Evolutionary conservation across 441 rosid species (phyloP).

Genomic region (Euphorbia neoarborescens): DNA sequence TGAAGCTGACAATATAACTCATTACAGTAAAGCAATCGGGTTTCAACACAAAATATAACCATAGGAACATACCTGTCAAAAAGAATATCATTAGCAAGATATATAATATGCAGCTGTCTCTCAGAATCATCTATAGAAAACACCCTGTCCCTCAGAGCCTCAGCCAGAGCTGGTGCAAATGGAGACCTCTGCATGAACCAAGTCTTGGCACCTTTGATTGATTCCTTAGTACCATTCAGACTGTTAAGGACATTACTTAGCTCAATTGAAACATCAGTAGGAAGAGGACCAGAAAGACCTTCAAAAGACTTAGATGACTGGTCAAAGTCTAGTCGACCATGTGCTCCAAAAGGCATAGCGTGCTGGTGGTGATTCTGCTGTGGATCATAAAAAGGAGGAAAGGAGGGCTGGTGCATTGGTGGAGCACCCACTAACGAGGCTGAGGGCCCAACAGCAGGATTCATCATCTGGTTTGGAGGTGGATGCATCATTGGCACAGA

Average conservation of each 20-base stretch:
- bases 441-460: constrained; percentile 35
- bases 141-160: constrained; percentile 76
- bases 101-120: constrained; percentile 84
- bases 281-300: constrained; percentile 75
- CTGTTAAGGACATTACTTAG: constrained; percentile 58
- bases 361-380: constrained; percentile 62
- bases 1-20: background rate
- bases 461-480: constrained; percentile 62
- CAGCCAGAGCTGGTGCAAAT: constrained; percentile 86
- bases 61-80: constrained; percentile 64
- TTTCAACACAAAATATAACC: background rate
- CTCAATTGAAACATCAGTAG: constrained; percentile 78
- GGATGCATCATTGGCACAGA: constrained; percentile 59
- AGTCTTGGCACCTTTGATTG: constrained; percentile 91
- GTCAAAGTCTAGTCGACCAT: constrained; percentile 68
- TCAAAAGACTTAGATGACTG: constrained; percentile 51
- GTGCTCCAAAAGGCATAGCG: constrained; percentile 46
- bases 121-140: constrained; percentile 77
- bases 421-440: constrained; percentile 44
- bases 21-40: background rate
- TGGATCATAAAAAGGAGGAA: constrained; percentile 67
- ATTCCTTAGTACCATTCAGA: constrained; percentile 91
- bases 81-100: constrained; percentile 91
- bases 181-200: constrained; percentile 99
- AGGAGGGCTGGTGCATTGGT: constrained; percentile 66